phyloP scores from a whole-genome alignment of 371 early-diverging fungal genomes.

The Blakeslea trispora region DNA sequence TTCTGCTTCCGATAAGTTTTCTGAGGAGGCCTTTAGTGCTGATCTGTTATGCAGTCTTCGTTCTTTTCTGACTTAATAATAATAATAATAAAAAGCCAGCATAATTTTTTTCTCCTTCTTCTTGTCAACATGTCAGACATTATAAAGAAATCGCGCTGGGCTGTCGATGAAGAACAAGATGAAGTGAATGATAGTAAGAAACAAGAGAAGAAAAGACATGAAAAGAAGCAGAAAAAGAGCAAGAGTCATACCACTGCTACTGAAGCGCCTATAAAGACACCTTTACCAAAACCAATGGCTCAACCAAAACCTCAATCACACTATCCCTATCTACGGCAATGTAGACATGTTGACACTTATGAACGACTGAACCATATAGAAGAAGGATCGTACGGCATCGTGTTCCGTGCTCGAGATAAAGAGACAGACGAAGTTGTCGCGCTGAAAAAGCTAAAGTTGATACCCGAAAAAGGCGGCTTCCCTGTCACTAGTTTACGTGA shows the following conservation, averaged over 20 bases:
- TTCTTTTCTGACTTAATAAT: background rate
- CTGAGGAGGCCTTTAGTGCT: conserved; percentile 66
- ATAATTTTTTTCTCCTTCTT: background rate
- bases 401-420: conserved; percentile 94
- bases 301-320: conserved; percentile 8
- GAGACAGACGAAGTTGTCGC: conserved; percentile 95
- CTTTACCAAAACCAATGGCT: background rate
- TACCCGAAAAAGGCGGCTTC: conserved; percentile 94
- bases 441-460: conserved; percentile 95
- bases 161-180: background rate
- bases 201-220: background rate
- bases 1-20: conserved; percentile 68
- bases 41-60: conserved; percentile 39
- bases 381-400: conserved; percentile 99
- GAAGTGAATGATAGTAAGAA: background rate
- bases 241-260: background rate
- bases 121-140: background rate
- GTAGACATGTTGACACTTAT: conserved; percentile 83
- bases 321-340: conserved; percentile 43
- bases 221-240: background rate
- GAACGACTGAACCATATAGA: conserved; percentile 95
- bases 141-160: background rate
- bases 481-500: conserved; percentile 93
- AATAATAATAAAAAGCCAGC: background rate
- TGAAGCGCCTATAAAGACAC: background rate